phyloP scores from a whole-genome alignment of 257 asterid species.

The Agastache rugosa region DNA sequence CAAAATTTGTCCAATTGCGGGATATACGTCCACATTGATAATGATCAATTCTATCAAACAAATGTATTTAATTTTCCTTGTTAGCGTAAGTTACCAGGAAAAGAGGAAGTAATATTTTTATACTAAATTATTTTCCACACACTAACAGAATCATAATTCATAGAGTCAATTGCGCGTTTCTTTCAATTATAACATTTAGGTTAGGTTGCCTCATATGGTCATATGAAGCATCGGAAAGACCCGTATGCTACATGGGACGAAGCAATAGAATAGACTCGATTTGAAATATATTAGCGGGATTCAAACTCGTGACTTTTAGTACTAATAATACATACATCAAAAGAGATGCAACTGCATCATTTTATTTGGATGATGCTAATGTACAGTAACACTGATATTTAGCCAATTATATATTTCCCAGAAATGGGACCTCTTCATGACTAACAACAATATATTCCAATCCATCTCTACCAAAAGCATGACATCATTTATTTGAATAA shows the following conservation, averaged over 20 bases:
- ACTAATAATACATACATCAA: too few species aligned
- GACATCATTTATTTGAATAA: constrained; percentile 4
- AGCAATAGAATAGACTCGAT: too few species aligned
- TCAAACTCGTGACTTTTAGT: background rate
- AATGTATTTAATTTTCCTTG: background rate
- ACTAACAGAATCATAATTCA: too few species aligned
- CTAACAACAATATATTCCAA: background rate
- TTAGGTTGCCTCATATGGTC: background rate
- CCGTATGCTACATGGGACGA: background rate
- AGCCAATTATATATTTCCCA: background rate
- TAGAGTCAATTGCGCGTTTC: background rate
- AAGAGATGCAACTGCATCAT: background rate
- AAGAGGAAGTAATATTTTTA: background rate
- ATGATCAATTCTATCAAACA: background rate
- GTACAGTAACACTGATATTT: background rate
- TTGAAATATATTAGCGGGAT: background rate
- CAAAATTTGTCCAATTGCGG: background rate
- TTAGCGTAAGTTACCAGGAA: background rate
- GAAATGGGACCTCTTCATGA: background rate
- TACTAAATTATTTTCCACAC: background rate
- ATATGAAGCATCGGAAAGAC: background rate
- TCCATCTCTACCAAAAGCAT: background rate
- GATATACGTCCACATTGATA: background rate
- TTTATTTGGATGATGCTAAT: background rate
- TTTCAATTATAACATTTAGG: background rate